These are phyloP conservation scores for Botrytis porri DNA, from an alignment of 2,329 filamentous ascomycete genomes.

Conservation along the genomic window DNA sequence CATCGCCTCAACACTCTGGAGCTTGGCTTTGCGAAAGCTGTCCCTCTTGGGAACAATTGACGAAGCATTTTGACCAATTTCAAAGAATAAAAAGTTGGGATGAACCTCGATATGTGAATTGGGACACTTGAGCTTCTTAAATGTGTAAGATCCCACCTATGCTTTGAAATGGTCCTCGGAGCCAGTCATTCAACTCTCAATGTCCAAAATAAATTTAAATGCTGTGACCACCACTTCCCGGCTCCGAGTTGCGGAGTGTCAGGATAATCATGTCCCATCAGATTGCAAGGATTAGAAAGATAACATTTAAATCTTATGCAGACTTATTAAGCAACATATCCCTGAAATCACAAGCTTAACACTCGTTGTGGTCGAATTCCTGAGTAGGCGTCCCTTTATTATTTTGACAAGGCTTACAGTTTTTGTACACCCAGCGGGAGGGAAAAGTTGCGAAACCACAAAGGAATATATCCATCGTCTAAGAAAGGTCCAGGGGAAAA, in stretches of 20 bases:
- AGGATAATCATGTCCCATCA: background rate
- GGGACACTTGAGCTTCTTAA: background rate
- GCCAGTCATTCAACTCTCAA: background rate
- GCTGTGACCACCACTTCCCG: background rate
- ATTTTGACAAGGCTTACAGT: background rate
- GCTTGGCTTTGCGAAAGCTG: constrained; percentile 38
- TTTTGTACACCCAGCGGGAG: background rate
- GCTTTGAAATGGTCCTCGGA: background rate
- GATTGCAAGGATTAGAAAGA: constrained; percentile 3
- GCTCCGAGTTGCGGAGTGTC: constrained; percentile 14
- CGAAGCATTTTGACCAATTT: constrained; percentile 45
- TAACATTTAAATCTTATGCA: background rate
- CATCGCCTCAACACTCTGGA: constrained; percentile 39
- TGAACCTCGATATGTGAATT: background rate
- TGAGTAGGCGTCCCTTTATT: background rate
- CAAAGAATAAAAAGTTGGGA: background rate
- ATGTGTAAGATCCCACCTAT: constrained; percentile 5
- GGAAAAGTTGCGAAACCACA: background rate
- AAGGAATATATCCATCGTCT: too few species aligned
- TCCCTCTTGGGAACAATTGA: constrained; percentile 44
- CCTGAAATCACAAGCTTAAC: constrained; percentile 2
- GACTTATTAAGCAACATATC: constrained; percentile 2
- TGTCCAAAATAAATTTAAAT: constrained; percentile 7
- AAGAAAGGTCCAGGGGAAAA: background rate
- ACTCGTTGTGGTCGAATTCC: background rate